Percentiles rank a stretch among this genome's conserved stretches.
These are phyloP conservation scores for Parascedosporium putredinis DNA, from an alignment of 2,329 filamentous ascomycete genomes.

Conservation along the genomic window DNA sequence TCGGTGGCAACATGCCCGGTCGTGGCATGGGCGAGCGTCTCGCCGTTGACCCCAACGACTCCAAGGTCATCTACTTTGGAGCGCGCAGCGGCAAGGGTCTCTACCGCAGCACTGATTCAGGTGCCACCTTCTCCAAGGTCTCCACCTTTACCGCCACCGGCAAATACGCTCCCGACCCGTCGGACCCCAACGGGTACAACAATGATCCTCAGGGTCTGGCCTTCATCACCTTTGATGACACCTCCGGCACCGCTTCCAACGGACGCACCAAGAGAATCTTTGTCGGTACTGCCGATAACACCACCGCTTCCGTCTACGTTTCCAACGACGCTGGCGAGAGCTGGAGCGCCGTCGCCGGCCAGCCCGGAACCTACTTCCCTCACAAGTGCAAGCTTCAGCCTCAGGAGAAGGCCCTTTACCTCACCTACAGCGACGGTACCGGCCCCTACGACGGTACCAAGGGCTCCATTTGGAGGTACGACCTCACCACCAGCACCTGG, in stretches of 20 bases:
- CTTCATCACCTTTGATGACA: conserved; percentile 46
- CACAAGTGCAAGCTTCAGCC: conserved; percentile 43
- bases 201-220: conserved; percentile 35
- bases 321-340: conserved; percentile 42
- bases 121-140: conserved; percentile 43
- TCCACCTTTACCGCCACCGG: conserved; percentile 39
- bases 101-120: conserved; percentile 47
- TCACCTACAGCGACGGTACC: conserved; percentile 43
- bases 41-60: conserved; percentile 46
- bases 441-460: conserved; percentile 46
- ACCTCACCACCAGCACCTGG: conserved; percentile 37
- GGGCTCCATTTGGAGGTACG: conserved; percentile 44
- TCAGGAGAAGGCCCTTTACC: conserved; percentile 40
- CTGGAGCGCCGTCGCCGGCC: conserved; percentile 38
- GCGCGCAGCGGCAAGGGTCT: conserved; percentile 48
- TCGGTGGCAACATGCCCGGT: conserved; percentile 52
- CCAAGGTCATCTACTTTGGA: conserved; percentile 47
- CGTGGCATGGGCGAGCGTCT: conserved; percentile 49
- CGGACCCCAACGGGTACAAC: conserved; percentile 32
- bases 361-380: conserved; percentile 40
- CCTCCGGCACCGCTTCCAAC: conserved; percentile 26
- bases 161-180: conserved; percentile 34
- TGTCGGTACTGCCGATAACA: conserved; percentile 43
- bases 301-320: conserved; percentile 41
- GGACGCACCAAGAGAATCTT: conserved; percentile 44